Evolutionary conservation across 106 monocot species (phyloP), one percentile per base, ranked within the genome.

Genomic region (Dendrobium nobile): DNA sequence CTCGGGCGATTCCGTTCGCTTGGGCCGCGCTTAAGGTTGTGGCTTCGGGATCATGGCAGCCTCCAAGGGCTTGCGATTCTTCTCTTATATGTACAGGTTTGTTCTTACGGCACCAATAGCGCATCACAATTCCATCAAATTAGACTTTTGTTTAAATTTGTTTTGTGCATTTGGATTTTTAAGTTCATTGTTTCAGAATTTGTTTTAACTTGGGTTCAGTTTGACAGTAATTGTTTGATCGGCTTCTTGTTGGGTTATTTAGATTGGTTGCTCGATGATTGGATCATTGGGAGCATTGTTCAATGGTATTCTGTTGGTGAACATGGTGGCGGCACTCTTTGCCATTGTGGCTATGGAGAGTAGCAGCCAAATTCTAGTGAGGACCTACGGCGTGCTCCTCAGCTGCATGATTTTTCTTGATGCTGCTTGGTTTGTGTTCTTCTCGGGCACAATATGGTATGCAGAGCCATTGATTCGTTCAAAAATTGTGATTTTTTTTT

Each of bases 261-360:
- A 96, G 96, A 94, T 96, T 84, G 96, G 90, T 13, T 93, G 96
- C 77, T 78, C 94, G 8, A 48, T 97, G 78, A 42, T 97, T 56
- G 96, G 96, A 74, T 97, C 93, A 2, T 81, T 97, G 17, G 92
- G 96, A 15, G 93, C 94, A 9, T 58, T 86, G 75, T 97, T 88
- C 82, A 97, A 90, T 80, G 96, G 93, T 5, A 87, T 97, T 24
- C 73, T 90, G 73, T 79, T 97, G 86, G 78, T 90, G 59, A 92
- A 97, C 86, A 84, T 94, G 48, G 94, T 86, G 37, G 85, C 90
- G 67, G 84, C 92, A 7, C 86, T 97, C 22, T 97, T 94, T 81
- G 93, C 94, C 0, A 77, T 97, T 4, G 90, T 97, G 0, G 96
- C 96, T 20, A 94, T 97, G 26, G 94, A 94, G 86, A 89, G 92